A percentile compares a stretch with the other conserved stretches of the same genome.
Evolutionary conservation across 2,329 filamentous ascomycete species (phyloP).

Genomic region (Emmonsia crescens): DNA sequence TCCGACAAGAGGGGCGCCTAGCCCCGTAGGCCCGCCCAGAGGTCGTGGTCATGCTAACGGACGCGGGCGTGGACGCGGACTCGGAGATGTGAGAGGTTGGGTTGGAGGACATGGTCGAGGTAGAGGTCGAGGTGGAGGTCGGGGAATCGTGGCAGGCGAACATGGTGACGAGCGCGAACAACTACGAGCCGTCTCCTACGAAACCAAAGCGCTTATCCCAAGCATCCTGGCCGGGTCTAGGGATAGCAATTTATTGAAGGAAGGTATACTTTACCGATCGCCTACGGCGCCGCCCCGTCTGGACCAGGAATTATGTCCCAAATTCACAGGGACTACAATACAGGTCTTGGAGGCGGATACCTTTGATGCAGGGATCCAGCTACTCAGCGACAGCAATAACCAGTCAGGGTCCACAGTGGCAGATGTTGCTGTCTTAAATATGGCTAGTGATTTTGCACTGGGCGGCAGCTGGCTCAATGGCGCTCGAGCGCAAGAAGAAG

Average conservation of each 20-base stretch:
- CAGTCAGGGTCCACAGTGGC: not conserved
- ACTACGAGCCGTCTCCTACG: not conserved
- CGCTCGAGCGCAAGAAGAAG: slow-evolving; percentile 8
- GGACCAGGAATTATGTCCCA: not conserved
- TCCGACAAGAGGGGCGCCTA: not conserved
- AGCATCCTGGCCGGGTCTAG: not conserved
- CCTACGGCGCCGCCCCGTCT: not conserved
- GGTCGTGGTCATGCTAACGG: not conserved
- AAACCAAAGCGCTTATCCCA: not conserved
- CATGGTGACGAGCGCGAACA: not conserved
- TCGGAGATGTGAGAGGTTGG: not conserved
- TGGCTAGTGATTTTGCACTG: slow-evolving; percentile 4
- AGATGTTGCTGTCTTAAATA: slow-evolving; percentile 8
- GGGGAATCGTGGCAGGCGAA: not conserved
- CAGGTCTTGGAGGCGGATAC: slow-evolving; percentile 3
- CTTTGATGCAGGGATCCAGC: slow-evolving; percentile 2
- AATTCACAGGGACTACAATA: not conserved
- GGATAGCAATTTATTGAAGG: not conserved
- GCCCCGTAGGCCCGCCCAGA: not conserved
- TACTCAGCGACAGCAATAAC: not conserved
- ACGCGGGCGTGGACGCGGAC: not conserved
- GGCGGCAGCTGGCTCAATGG: slow-evolving; percentile 7
- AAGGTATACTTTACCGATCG: slow-evolving; percentile 3
- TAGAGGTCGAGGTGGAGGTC: not conserved
- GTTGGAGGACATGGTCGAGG: not conserved